These are phyloP conservation scores for Trifolium pratense DNA, from an alignment of 306 rosid species.

Conservation along the genomic window DNA sequence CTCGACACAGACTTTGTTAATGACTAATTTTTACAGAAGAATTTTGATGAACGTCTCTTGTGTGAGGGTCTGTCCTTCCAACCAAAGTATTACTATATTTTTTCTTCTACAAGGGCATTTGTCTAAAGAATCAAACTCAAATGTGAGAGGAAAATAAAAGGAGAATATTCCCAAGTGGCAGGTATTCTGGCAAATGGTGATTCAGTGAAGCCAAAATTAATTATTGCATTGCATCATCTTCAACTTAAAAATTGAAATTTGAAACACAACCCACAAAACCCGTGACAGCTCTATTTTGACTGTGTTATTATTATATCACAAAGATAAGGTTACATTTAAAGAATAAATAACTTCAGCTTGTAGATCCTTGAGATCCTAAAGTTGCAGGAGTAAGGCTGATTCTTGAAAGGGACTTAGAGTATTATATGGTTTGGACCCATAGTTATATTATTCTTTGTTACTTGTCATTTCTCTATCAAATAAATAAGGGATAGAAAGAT, in stretches of 20 bases:
- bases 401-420: conserved; percentile 34
- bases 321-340: conserved; percentile 25
- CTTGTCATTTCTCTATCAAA: conserved; percentile 42
- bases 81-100: too few relatives aligned
- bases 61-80: too few relatives aligned
- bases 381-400: conserved; percentile 37
- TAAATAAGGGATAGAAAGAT: not conserved
- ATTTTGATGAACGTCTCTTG: too few relatives aligned
- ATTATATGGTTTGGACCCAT: too few relatives aligned
- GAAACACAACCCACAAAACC: conserved; percentile 45
- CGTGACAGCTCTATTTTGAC: conserved; percentile 46
- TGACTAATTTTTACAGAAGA: too few relatives aligned
- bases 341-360: conserved; percentile 15
- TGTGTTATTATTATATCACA: not conserved
- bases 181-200: conserved; percentile 35
- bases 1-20: too few relatives aligned
- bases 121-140: conserved; percentile 10
- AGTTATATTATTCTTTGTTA: conserved; percentile 9
- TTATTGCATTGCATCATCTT: conserved; percentile 23
- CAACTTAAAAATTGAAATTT: conserved; percentile 38
- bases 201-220: conserved; percentile 38
- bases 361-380: conserved; percentile 43
- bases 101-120: conserved; percentile 24
- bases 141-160: conserved; percentile 25
- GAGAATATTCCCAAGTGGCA: conserved; percentile 48